Evolutionary conservation across 2,329 filamentous ascomycete species (phyloP).

Genomic region (Xylariaceae sp.): DNA sequence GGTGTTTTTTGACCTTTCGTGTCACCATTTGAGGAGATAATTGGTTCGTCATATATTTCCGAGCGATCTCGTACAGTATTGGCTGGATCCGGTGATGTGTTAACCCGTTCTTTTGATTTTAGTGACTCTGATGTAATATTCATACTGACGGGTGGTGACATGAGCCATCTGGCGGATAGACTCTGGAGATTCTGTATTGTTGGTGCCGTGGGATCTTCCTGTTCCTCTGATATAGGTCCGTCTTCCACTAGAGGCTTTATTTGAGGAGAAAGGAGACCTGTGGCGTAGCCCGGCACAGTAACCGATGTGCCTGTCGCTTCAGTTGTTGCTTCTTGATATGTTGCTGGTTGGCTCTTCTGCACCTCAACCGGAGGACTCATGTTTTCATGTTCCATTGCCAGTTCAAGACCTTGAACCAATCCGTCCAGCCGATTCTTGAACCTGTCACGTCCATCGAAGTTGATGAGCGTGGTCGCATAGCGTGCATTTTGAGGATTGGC

Average conservation of each 20-base stretch:
- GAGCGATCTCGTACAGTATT: background rate
- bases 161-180: background rate
- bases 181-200: background rate
- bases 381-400: background rate
- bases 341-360: background rate
- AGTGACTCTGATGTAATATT: background rate
- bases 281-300: background rate
- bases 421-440: slow-evolving; percentile 28
- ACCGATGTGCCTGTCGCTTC: background rate
- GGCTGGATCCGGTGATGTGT: background rate
- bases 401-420: slow-evolving; percentile 12
- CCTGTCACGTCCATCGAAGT: slow-evolving; percentile 24
- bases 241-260: background rate
- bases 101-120: background rate
- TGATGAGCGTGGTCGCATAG: slow-evolving; percentile 30
- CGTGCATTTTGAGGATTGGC: slow-evolving; percentile 8
- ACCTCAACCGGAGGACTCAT: background rate
- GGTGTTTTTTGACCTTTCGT: background rate
- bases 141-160: background rate
- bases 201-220: background rate
- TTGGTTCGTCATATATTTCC: background rate
- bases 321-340: background rate
- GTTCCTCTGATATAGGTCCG: background rate
- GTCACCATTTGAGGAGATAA: background rate
- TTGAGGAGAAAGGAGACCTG: background rate